Conservation (phyloP, 2,329 filamentous ascomycete genomes). For the Calonectria hongkongensis region DNA sequence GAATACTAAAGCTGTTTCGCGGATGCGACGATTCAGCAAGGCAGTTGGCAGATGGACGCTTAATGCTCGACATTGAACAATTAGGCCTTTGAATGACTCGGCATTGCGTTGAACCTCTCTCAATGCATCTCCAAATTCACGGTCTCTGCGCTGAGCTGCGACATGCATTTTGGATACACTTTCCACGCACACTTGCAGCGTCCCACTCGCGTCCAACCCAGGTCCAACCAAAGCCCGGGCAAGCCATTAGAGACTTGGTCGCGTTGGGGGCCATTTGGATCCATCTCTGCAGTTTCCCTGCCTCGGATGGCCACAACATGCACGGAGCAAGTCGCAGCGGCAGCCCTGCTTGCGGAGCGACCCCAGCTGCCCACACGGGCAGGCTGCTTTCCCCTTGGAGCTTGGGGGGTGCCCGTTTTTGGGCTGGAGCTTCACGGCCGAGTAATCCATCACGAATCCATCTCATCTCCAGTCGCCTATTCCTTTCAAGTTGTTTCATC, state of each 20-base stretch:
- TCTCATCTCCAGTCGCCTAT: conserved; percentile 19
- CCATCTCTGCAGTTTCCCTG: conserved; percentile 33
- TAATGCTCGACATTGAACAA: neutral
- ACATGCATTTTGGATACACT: conserved; percentile 15
- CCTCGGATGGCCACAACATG: conserved; percentile 35
- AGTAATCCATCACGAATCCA: conserved; percentile 25
- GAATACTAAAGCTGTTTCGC: neutral
- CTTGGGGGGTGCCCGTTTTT: conserved; percentile 17
- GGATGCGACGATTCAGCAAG: conserved; percentile 12
- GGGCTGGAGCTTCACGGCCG: conserved; percentile 21
- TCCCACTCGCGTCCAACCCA: conserved; percentile 30
- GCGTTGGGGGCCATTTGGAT: conserved; percentile 27
- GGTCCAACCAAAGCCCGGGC: conserved; percentile 30
- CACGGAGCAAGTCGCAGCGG: conserved; percentile 22
- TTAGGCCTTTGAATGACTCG: conserved; percentile 24
- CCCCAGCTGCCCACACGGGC: conserved; percentile 35
- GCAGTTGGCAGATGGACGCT: neutral
- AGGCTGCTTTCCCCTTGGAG: conserved; percentile 19
- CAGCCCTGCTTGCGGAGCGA: conserved; percentile 44
- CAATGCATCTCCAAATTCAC: conserved; percentile 33
- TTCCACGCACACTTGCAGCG: conserved; percentile 32
- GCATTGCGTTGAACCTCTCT: conserved; percentile 27
- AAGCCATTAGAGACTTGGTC: conserved; percentile 10
- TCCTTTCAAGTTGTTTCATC: conserved; percentile 26
- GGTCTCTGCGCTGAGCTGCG: conserved; percentile 19